Conservation (phyloP, 1,284 basidiomycete species). For the Apiotrichum montevideense region DNA sequence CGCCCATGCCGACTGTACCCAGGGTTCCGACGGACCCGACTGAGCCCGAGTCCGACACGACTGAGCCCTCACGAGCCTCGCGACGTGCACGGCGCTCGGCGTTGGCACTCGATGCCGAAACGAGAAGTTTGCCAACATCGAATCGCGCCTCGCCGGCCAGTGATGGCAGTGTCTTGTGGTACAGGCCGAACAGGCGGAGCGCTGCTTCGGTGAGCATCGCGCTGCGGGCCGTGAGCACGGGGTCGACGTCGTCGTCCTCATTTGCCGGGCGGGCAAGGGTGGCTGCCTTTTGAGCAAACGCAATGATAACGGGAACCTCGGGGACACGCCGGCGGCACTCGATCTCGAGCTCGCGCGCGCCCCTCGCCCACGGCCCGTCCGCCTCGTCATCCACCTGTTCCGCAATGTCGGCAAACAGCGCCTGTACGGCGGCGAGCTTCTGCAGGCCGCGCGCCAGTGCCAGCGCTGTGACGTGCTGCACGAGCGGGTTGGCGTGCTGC, state of each 20-base stretch:
- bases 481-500: conserved; percentile 61
- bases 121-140: conserved; percentile 74
- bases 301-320: conserved; percentile 74
- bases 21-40: conserved; percentile 41
- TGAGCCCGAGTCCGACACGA: conserved; percentile 39
- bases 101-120: conserved; percentile 50
- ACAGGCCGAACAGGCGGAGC: conserved; percentile 73
- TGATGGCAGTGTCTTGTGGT: conserved; percentile 67
- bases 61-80: conserved; percentile 41
- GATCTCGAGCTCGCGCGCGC: conserved; percentile 60
- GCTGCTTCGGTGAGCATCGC: conserved; percentile 70
- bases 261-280: conserved; percentile 40
- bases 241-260: conserved; percentile 41
- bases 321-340: conserved; percentile 73
- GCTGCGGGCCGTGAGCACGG: conserved; percentile 33
- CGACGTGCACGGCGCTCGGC: conserved; percentile 38
- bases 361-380: conserved; percentile 63
- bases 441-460: conserved; percentile 63
- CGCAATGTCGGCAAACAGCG: conserved; percentile 54
- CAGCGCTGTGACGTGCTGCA: conserved; percentile 74
- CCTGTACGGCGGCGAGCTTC: conserved; percentile 60
- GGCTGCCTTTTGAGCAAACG: conserved; percentile 59
- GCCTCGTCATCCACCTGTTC: conserved; percentile 51
- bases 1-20: conserved; percentile 47
- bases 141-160: conserved; percentile 72